Evolutionary conservation across 2,329 filamentous ascomycete genomes (phyloP), one percentile per base, ranked within the genome.

Genomic region (Dothideomycetes sp.): DNA sequence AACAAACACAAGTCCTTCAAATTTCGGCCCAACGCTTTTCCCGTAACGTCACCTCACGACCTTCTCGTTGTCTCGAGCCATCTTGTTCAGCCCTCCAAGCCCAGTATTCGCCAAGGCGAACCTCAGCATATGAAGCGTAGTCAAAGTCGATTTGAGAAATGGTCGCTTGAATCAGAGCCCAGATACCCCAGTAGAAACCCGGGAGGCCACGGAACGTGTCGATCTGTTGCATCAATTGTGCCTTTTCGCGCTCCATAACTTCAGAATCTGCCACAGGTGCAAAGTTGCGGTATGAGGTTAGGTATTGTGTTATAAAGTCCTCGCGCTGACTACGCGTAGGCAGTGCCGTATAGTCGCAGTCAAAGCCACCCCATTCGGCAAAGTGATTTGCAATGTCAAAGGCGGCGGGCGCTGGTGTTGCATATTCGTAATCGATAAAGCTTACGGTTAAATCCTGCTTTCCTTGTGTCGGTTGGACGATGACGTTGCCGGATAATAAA

Each of bases 341-440:
- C 43, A 96, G 73, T 51, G 82, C 80, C 53, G 67, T 76, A 65
- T 84, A 88, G 62, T 96, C 87, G 69, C 91, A 98, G 53, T 94
- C 86, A 56, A 95, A 95, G 43, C 91, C 91, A 45, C 82, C 88
- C 89, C 91, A 98, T 65, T 98, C 91, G 33, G 91, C 87, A 59
- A 98, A 94, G 69, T 98, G 91, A 65, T 98, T 98, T 36, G 89
- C 82, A 52, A 98, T 80, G 60, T 98, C 91, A 63, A 98, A 98
- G 2, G 89, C 88, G 4, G 88, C 87, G 1, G 89, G 89, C 1
- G 88, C 89, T 2, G 91, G 88, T 4, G 86, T 91, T 11, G 88
- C 87, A 63, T 98, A 98, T 63, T 98, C 91, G 68, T 96, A 98
- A 65, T 98, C 91, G 60, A 98, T 98, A 64, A 98, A 96, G 56